phyloP scores from a whole-genome alignment of 495 filamentous ascomycete species.

The Talaromyces thailandensis region DNA sequence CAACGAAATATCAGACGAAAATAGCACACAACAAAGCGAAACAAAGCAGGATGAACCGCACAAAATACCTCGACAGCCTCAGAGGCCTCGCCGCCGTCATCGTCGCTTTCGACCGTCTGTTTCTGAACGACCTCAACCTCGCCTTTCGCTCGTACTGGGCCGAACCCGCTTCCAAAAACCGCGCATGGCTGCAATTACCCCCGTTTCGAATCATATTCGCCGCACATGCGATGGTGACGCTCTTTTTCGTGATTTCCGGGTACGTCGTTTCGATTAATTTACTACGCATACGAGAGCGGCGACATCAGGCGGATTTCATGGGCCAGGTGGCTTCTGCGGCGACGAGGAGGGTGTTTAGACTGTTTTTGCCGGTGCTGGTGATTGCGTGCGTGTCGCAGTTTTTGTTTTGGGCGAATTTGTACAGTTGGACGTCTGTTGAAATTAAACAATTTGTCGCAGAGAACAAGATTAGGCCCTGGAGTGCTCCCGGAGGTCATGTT shows the following conservation, averaged over 20 bases:
- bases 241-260: constrained; percentile 59
- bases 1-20: background rate
- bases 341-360: constrained; percentile 44
- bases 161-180: constrained; percentile 26
- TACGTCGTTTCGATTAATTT: constrained; percentile 48
- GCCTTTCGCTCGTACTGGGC: constrained; percentile 20
- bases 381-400: constrained; percentile 35
- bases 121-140: constrained; percentile 15
- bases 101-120: constrained; percentile 17
- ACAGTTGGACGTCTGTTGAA: constrained; percentile 10
- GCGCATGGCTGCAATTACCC: constrained; percentile 45
- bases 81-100: constrained; percentile 19
- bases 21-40: background rate
- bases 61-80: constrained; percentile 20
- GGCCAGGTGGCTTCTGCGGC: constrained; percentile 37
- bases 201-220: constrained; percentile 46
- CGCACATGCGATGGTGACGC: constrained; percentile 49
- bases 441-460: constrained; percentile 3
- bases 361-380: constrained; percentile 45
- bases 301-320: constrained; percentile 19
- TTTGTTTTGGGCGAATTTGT: constrained; percentile 24
- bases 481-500: constrained; percentile 14
- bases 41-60: background rate
- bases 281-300: constrained; percentile 33
- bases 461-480: constrained; percentile 13